Conservation (phyloP, 169 alveolate species). For the Plasmodium ovale region DNA sequence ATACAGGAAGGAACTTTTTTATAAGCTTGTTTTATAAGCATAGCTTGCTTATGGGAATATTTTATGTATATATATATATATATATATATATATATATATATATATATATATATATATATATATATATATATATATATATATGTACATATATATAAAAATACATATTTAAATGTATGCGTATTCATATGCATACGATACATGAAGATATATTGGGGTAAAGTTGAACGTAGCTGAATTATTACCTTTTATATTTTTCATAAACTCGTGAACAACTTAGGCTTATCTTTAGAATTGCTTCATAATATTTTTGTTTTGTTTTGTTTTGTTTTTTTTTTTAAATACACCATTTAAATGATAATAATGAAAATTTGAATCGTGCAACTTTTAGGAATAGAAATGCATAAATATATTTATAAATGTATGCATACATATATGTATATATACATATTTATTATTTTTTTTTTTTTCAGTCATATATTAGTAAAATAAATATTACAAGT, state of each 20-base stretch:
- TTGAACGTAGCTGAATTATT: not conserved
- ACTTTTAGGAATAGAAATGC: too few species aligned
- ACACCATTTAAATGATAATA: too few species aligned
- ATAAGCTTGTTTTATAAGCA: too few species aligned
- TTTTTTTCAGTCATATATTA: not conserved
- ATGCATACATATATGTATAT: too few species aligned
- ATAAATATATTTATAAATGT: too few species aligned
- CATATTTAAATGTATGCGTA: not conserved
- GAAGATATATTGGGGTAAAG: not conserved
- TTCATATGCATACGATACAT: not conserved
- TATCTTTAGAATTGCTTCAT: not conserved
- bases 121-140: not conserved
- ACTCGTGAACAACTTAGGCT: not conserved
- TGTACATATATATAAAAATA: not conserved
- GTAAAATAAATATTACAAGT: not conserved
- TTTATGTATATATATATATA: not conserved
- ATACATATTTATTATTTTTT: too few species aligned
- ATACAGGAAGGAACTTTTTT: too few species aligned
- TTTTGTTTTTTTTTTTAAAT: too few species aligned
- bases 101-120: conserved; percentile 1
- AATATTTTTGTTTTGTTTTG: too few species aligned
- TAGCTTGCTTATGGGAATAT: not conserved
- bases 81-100: not conserved
- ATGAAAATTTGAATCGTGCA: too few species aligned
- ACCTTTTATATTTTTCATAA: not conserved